Base-by-base conservation (phyloP, 2,329 filamentous ascomycete genomes). In the Colletotrichum cereale region DNA sequence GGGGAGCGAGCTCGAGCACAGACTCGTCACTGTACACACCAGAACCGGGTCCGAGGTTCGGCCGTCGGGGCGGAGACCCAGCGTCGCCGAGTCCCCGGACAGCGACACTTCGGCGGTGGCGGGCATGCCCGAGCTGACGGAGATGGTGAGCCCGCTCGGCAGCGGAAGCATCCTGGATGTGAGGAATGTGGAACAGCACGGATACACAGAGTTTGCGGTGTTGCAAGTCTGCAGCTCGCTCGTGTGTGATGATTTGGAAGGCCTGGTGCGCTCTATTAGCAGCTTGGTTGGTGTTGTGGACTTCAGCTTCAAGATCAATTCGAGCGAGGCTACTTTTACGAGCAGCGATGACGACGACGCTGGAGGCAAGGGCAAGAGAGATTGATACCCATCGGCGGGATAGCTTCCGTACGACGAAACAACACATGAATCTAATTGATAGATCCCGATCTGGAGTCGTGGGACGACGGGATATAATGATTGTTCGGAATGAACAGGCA, bases 181-280 rank as follows among this genome's bases (percentile, higher is more conserved):
- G 18, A 44, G 60, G 16, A 71, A 71, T 91, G 87, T 94, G 72
- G 86, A 89, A 2, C 90, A 94, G 78, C 90, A 91, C 0, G 92
- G 92, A 0, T 94, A 93, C 80, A 89, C 91, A 3, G 91, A 92
- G 63, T 95, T 94, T 80, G 92, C 92, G 0, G 91, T 94, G 11
- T 83, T 94, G 75, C 92, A 94, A 77, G 89, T 95, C 48, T 91
- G 90, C 73, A 92, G 89, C 65, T 85, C 88, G 66, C 89, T 93
- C 71, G 87, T 95, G 44, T 88, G 88, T 70, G 91, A 92, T 75
- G 92, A 95, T 80, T 80, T 95, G 48, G 87, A 89, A 73, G 86
- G 86, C 73, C 78, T 95, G 67, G 83, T 93, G 73, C 83, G 82
- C 79, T 85, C 85, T 36, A 88, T 95, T 1, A 91, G 87, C 76